phyloP scores from a whole-genome alignment of 257 asterid genomes.

The Nicotiana tabacum region DNA sequence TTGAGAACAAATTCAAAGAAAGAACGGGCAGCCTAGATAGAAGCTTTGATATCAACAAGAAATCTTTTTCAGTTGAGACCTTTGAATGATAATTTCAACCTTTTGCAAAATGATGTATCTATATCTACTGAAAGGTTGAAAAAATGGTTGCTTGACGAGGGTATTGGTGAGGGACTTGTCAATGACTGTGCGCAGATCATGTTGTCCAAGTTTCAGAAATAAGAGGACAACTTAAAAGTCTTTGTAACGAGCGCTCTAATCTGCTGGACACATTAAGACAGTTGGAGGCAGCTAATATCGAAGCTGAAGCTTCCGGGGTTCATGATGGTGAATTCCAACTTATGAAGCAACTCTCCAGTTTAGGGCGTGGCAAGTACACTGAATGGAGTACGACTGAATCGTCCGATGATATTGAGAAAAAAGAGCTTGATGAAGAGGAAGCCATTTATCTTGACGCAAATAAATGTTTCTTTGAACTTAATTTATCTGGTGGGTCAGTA shows the following conservation, averaged over 20 bases:
- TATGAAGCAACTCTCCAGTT: slow-evolving; percentile 56
- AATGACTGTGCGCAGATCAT: slow-evolving; percentile 86
- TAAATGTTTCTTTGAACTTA: slow-evolving; percentile 53
- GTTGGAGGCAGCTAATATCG: slow-evolving; percentile 79
- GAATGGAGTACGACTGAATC: slow-evolving; percentile 98
- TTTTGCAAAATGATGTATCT: slow-evolving; percentile 57
- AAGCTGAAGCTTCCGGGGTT: slow-evolving; percentile 66
- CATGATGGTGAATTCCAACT: slow-evolving; percentile 66
- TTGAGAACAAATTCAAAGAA: slow-evolving; percentile 64
- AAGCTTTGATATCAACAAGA: slow-evolving; percentile 65
- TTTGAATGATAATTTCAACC: slow-evolving; percentile 43
- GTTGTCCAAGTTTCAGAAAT: slow-evolving; percentile 78
- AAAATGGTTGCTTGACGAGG: slow-evolving; percentile 73
- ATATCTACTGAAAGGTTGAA: slow-evolving; percentile 74
- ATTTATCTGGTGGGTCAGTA: slow-evolving; percentile 25
- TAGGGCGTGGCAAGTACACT: slow-evolving; percentile 58
- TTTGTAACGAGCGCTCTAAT: slow-evolving; percentile 67
- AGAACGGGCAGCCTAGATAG: slow-evolving; percentile 83
- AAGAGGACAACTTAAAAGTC: slow-evolving; percentile 68
- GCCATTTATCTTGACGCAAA: slow-evolving; percentile 57
- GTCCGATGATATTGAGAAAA: slow-evolving; percentile 89
- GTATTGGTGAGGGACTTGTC: slow-evolving; percentile 63
- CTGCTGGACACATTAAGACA: slow-evolving; percentile 75
- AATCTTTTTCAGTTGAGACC: slow-evolving; percentile 56
- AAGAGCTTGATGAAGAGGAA: slow-evolving; percentile 85